phyloP scores from a whole-genome alignment of 73 alveolate species.

The Tetrahymena thermophila region DNA sequence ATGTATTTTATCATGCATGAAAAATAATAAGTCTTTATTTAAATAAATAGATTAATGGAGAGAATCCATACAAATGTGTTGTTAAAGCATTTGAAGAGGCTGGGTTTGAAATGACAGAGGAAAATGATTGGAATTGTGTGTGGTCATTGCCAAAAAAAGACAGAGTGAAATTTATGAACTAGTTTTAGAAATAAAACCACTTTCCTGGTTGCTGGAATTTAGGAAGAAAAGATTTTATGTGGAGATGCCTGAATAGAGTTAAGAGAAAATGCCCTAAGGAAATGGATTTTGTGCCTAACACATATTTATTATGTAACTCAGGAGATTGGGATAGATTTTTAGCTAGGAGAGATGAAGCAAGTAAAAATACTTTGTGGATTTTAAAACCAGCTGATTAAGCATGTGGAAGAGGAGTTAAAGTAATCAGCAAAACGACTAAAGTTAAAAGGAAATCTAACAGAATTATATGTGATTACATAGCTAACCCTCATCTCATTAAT shows the following conservation, averaged over 20 bases:
- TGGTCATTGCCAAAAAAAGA: conserved; percentile 39
- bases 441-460: conserved; percentile 34
- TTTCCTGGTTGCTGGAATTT: conserved; percentile 83
- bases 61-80: conserved; percentile 42
- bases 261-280: conserved; percentile 55
- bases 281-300: conserved; percentile 73
- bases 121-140: conserved; percentile 40
- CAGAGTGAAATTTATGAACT: conserved; percentile 48
- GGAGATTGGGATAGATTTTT: conserved; percentile 75
- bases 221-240: conserved; percentile 74
- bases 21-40: background rate
- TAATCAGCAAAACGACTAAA: conserved; percentile 66
- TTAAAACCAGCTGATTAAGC: conserved; percentile 90
- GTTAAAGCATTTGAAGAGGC: conserved; percentile 35
- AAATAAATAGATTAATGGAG: background rate
- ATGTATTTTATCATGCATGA: too few relatives aligned
- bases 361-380: conserved; percentile 73
- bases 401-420: conserved; percentile 93
- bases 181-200: conserved; percentile 68
- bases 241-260: conserved; percentile 61
- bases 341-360: conserved; percentile 62
- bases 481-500: conserved; percentile 80
- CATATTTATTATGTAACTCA: conserved; percentile 72
- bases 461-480: conserved; percentile 66
- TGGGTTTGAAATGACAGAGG: conserved; percentile 30